A percentile compares a stretch with the other conserved stretches of the same genome.
These are phyloP conservation scores for Aspergillus sp. DNA, from an alignment of 2,329 filamentous ascomycete genomes.

Conservation along the genomic window DNA sequence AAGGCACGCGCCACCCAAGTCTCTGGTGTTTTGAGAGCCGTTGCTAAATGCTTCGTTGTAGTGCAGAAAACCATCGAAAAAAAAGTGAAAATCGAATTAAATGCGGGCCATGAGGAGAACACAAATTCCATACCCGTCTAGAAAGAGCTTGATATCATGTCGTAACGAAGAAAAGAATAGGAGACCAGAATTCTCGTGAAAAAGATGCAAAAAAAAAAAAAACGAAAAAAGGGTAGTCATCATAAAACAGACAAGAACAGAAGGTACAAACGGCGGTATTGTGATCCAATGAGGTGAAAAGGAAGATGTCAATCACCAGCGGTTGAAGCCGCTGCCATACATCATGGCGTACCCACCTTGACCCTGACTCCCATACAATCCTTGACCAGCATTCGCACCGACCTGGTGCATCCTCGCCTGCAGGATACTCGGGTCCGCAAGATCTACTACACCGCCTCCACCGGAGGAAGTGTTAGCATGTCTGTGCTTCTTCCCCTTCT, in stretches of 20 bases:
- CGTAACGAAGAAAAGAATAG: constrained; percentile 23
- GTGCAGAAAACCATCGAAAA: constrained; percentile 18
- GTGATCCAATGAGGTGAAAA: constrained; percentile 22
- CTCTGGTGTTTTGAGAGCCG: constrained; percentile 32
- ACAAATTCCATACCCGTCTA: constrained; percentile 28
- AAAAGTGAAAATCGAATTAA: constrained; percentile 27
- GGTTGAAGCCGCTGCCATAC: constrained; percentile 68
- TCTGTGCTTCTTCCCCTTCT: constrained; percentile 99
- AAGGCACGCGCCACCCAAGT: constrained; percentile 33
- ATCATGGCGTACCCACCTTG: constrained; percentile 96
- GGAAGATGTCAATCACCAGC: constrained; percentile 58
- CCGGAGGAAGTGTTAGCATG: constrained; percentile 99
- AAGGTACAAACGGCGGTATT: constrained; percentile 16
- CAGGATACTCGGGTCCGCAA: constrained; percentile 99
- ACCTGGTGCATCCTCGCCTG: constrained; percentile 94
- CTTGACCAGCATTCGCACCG: constrained; percentile 79
- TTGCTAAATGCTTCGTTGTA: constrained; percentile 36
- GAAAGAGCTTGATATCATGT: constrained; percentile 35
- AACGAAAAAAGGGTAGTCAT: constrained; percentile 20
- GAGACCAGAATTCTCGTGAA: not conserved
- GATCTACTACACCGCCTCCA: constrained; percentile 99
- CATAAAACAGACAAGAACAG: constrained; percentile 17
- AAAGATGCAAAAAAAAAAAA: constrained; percentile 11
- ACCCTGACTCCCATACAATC: constrained; percentile 81
- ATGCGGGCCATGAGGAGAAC: constrained; percentile 19